phyloP scores from a whole-genome alignment of 345 rosid species.

The Euphorbia peplus region DNA sequence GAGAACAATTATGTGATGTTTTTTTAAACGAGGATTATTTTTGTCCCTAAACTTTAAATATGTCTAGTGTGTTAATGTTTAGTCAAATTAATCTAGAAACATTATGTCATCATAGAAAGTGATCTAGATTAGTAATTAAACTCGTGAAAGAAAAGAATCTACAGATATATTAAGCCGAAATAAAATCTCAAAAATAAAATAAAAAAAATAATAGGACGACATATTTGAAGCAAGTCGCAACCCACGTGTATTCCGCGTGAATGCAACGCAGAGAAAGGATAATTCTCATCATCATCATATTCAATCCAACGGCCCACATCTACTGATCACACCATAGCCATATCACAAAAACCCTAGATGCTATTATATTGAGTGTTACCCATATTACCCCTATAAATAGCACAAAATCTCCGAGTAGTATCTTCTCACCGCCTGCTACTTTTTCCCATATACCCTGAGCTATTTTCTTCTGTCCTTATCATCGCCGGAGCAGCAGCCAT shows the following conservation, averaged over 20 bases:
- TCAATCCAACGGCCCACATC: conserved; percentile 7
- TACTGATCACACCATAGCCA: background rate
- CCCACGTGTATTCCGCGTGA: conserved; percentile 15
- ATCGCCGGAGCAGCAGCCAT: conserved; percentile 15
- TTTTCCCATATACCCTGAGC: background rate
- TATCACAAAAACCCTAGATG: conserved; percentile 15
- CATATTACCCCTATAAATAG: conserved; percentile 9
- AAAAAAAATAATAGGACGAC: background rate
- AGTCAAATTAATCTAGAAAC: no score
- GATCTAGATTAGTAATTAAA: no score
- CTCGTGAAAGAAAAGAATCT: no score
- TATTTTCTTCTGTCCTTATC: background rate
- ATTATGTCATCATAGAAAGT: no score
- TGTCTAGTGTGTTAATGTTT: no score
- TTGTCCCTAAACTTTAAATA: no score
- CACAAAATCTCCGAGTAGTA: background rate
- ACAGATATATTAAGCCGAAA: no score
- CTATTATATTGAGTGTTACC: background rate
- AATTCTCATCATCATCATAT: background rate
- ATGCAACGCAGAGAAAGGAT: conserved; percentile 1
- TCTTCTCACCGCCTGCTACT: background rate
- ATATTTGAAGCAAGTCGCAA: background rate
- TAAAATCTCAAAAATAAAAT: no score
- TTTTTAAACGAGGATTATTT: no score
- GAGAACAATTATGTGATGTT: no score